Conservation (phyloP, 2,329 filamentous ascomycete genomes). For the Rhexocercosporidium sp. region DNA sequence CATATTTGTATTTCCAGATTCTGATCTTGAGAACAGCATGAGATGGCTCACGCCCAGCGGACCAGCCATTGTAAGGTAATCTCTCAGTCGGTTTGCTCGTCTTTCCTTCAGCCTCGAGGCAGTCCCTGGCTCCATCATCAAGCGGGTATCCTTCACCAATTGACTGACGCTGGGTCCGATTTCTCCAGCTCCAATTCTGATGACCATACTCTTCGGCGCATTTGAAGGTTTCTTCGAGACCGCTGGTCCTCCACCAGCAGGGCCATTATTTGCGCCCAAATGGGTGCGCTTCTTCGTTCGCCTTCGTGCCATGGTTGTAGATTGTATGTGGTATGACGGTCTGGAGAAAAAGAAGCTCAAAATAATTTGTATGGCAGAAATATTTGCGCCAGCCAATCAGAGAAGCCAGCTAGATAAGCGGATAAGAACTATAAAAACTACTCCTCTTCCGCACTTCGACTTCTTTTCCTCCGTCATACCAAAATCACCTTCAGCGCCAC, state of each 20-base stretch:
- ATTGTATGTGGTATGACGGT: constrained; percentile 26
- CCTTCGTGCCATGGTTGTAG: constrained; percentile 72
- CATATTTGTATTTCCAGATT: constrained; percentile 89
- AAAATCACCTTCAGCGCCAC: constrained; percentile 3
- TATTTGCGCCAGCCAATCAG: constrained; percentile 39
- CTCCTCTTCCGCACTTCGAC: not conserved
- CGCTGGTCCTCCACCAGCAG: constrained; percentile 55
- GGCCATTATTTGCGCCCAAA: constrained; percentile 62
- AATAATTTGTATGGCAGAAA: constrained; percentile 32
- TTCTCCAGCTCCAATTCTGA: constrained; percentile 92
- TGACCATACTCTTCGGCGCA: constrained; percentile 95
- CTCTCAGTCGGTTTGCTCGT: constrained; percentile 83
- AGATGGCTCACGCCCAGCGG: constrained; percentile 92
- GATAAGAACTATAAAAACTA: constrained; percentile 37
- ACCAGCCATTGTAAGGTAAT: constrained; percentile 95
- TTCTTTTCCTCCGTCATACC: constrained; percentile 1
- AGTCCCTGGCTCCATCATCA: constrained; percentile 95
- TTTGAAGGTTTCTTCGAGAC: constrained; percentile 64
- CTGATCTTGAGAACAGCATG: constrained; percentile 88
- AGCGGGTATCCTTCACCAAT: constrained; percentile 86
- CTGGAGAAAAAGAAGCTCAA: constrained; percentile 26
- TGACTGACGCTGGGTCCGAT: constrained; percentile 92
- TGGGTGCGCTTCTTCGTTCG: constrained; percentile 91
- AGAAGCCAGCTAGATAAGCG: constrained; percentile 38
- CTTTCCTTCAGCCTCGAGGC: constrained; percentile 89